Base-by-base conservation (phyloP, 495 filamentous ascomycete species). In the Margaritispora aquatica region DNA sequence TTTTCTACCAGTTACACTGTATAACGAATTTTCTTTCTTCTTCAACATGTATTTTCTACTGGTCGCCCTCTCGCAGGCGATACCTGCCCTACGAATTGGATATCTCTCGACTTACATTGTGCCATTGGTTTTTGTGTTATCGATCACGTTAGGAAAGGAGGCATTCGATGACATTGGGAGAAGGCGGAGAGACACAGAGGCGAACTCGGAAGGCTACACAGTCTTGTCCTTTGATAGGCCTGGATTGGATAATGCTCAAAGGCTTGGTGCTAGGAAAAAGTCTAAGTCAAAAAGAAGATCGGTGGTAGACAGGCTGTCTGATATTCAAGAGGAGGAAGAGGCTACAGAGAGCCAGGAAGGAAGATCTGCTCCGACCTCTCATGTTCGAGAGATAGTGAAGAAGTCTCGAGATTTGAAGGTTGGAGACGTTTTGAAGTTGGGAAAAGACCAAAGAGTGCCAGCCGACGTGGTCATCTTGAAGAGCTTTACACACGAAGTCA, bases 21-120 rank as follows among this genome's bases (percentile, higher is more conserved):
- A 96, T 70, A 96, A 97, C 75, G 95, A 99, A 65, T 99, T 99
- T 68, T 96, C 91, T 48, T 97, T 97, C 75, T 99, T 99, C 74
- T 96, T 97, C 80, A 99, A 99, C 77, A 86, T 97, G 68, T 99
- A 99, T 67, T 99, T 97, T 71, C 80, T 99, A 8, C 80, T 97
- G 5, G 95, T 99, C 3, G 95, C 95, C 8, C 73, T 97, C 44
- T 96, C 92, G 15, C 95, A 99, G 73, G 86, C 89, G 38, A 88
- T 99, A 57, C 91, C 92, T 17, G 79, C 88, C 8, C 71, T 99
- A 41, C 82, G 90, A 29, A 96, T 99, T 66, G 95, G 95, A 47
- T 97, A 96, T 69, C 81, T 97, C 60, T 90, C 88, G 13, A 96
- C 94, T 1, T 99, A 97, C 65, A 86, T 97, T 68, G 92, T 88